Conservation (phyloP, 148 eudicot species). For the Hydrangea macrophylla region DNA sequence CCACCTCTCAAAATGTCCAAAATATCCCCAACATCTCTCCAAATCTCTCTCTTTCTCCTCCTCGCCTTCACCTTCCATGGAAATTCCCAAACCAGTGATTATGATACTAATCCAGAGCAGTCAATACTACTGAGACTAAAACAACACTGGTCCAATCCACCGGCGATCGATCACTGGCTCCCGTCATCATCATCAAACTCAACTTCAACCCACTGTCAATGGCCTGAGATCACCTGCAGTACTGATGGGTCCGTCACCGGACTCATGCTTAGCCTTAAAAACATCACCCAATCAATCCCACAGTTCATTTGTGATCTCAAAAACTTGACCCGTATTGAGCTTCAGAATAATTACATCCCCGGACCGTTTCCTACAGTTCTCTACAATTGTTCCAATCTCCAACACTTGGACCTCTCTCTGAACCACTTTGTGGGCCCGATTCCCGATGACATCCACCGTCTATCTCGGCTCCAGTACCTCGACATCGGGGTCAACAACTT, state of each 20-base stretch:
- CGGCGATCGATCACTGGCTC: conserved; percentile 23
- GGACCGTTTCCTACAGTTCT: conserved; percentile 17
- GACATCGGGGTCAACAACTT: conserved; percentile 18
- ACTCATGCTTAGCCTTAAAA: background rate
- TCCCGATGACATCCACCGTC: conserved; percentile 12
- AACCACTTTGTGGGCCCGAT: conserved; percentile 11
- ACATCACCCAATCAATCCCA: conserved; percentile 12
- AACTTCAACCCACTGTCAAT: conserved; percentile 27
- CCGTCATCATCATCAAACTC: no score
- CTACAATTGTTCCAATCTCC: conserved; percentile 17
- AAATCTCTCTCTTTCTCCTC: background rate
- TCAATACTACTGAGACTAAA: conserved; percentile 17
- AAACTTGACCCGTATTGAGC: conserved; percentile 5
- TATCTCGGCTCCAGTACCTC: conserved; percentile 5
- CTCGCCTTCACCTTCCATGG: background rate
- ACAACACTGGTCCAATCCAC: conserved; percentile 24
- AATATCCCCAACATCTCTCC: background rate
- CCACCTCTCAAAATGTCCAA: background rate
- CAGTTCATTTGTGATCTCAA: conserved; percentile 18
- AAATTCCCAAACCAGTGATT: background rate
- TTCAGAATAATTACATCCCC: conserved; percentile 10
- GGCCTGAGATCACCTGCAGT: conserved; percentile 41
- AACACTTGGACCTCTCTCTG: conserved; percentile 9
- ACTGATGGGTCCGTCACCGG: conserved; percentile 9
- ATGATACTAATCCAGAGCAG: background rate